Percentiles rank a stretch among this genome's conserved stretches.
These are phyloP conservation scores for Diutina pseudorugosa DNA, from an alignment of 1,139 yeast species.

Conservation along the genomic window DNA sequence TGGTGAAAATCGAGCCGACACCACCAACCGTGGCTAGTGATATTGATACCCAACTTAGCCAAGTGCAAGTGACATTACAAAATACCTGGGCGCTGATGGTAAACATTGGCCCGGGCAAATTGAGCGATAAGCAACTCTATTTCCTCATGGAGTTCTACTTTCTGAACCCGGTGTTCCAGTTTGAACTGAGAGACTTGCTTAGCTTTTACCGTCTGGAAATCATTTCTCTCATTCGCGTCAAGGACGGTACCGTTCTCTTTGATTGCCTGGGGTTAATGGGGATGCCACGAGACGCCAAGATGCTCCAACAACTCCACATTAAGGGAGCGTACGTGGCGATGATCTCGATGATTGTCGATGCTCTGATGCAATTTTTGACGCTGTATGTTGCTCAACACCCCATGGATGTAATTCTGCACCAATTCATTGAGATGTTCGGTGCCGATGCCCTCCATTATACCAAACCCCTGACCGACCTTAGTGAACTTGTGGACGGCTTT, in stretches of 20 bases:
- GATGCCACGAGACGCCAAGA: not conserved
- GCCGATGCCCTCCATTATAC: slow-evolving; percentile 13
- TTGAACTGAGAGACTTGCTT: slow-evolving; percentile 16
- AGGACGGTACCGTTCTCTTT: not conserved
- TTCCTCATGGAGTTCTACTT: slow-evolving; percentile 25
- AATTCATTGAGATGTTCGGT: slow-evolving; percentile 13
- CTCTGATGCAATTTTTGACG: slow-evolving; percentile 17
- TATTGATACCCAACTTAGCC: not conserved
- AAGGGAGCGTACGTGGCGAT: slow-evolving; percentile 21
- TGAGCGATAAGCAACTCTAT: slow-evolving; percentile 19
- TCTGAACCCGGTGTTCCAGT: slow-evolving; percentile 7
- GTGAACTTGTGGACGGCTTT: not conserved
- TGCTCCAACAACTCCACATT: slow-evolving; percentile 10
- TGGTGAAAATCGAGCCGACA: not conserved
- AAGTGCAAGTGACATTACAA: slow-evolving; percentile 11
- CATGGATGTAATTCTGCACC: not conserved
- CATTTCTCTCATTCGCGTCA: slow-evolving; percentile 2
- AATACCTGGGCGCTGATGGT: slow-evolving; percentile 19
- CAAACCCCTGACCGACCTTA: slow-evolving; percentile 5
- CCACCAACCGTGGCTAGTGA: not conserved
- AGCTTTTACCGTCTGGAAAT: slow-evolving; percentile 19
- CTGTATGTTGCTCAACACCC: slow-evolving; percentile 8
- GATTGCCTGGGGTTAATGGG: not conserved
- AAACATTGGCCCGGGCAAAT: slow-evolving; percentile 11
- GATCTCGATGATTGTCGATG: slow-evolving; percentile 22